Conservation (phyloP, 2,329 filamentous ascomycete species). For the Aspergillus oerlinghausenensis region DNA sequence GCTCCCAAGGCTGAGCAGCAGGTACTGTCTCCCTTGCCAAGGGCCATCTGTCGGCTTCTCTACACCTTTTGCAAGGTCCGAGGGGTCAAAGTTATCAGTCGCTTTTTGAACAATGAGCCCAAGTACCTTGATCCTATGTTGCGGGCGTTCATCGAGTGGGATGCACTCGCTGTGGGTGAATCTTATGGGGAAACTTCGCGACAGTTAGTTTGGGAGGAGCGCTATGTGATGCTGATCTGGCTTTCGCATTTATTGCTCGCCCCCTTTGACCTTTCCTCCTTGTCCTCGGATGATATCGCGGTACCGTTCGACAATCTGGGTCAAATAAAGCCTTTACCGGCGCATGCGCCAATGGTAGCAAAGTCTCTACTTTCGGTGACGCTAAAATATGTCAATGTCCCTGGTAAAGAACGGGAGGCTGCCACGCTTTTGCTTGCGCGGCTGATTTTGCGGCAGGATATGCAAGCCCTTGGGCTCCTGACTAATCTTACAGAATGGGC, state of each 20-base stretch:
- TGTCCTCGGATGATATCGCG: conserved; percentile 54
- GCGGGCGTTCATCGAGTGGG: conserved; percentile 63
- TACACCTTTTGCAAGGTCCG: conserved; percentile 94
- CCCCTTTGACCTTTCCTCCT: conserved; percentile 84
- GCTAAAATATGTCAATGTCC: conserved; percentile 63
- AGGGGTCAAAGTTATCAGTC: conserved; percentile 85
- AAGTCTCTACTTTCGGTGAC: conserved; percentile 66
- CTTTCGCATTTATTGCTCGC: conserved; percentile 75
- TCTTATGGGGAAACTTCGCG: conserved; percentile 17
- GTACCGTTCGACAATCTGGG: conserved; percentile 31
- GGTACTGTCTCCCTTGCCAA: conserved; percentile 51
- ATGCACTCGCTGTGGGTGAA: conserved; percentile 20
- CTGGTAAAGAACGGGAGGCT: conserved; percentile 85
- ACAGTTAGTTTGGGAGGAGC: conserved; percentile 74
- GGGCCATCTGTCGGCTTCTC: conserved; percentile 71
- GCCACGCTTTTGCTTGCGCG: conserved; percentile 79
- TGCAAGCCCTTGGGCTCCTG: conserved; percentile 72
- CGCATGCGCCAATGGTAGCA: conserved; percentile 64
- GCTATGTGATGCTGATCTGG: conserved; percentile 85
- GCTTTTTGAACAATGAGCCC: conserved; percentile 87
- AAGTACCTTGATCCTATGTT: conserved; percentile 78
- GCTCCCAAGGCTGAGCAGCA: conserved; percentile 31
- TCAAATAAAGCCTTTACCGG: conserved; percentile 45
- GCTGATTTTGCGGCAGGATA: conserved; percentile 77
- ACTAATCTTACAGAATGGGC: conserved; percentile 67